Percentiles rank a stretch among this genome's conserved stretches.
Evolutionary conservation across 2,329 filamentous ascomycete species (phyloP).

Genomic region (Colletotrichum chrysophilum): DNA sequence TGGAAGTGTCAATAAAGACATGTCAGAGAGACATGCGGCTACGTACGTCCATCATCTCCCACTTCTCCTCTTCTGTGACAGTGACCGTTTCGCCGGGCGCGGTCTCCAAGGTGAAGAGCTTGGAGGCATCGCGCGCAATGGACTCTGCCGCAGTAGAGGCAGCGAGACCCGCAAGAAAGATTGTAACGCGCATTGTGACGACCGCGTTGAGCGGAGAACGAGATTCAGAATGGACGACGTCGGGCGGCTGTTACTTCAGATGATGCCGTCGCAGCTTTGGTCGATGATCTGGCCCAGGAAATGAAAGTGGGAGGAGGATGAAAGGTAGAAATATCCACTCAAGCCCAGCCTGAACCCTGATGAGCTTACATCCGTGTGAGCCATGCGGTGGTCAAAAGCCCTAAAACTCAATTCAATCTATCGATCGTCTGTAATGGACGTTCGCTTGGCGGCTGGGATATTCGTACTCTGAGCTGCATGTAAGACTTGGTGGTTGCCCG

Average conservation of each 20-base stretch:
- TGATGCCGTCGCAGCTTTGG: background rate
- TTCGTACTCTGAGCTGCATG: background rate
- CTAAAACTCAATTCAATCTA: background rate
- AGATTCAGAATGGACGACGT: background rate
- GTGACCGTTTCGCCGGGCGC: constrained; percentile 25
- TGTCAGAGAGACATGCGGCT: fast-evolving
- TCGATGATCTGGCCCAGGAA: background rate
- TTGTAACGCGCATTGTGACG: constrained; percentile 22
- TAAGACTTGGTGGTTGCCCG: background rate
- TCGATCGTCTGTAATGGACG: background rate
- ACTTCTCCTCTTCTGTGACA: constrained; percentile 30
- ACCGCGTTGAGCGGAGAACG: background rate
- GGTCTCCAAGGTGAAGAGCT: constrained; percentile 25
- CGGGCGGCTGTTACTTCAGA: background rate
- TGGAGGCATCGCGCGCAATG: constrained; percentile 12
- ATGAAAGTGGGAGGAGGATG: background rate
- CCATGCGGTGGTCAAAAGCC: background rate
- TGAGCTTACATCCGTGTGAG: background rate
- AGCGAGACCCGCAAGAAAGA: constrained; percentile 25
- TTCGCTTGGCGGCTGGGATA: background rate
- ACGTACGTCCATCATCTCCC: constrained; percentile 27
- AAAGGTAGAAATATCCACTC: background rate
- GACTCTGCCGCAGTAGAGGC: constrained; percentile 14
- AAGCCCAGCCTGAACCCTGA: background rate
- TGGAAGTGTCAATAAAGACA: background rate